Percentiles rank a stretch among this genome's conserved stretches.
Evolutionary conservation across 495 filamentous ascomycete genomes (phyloP).

Genomic region (Viridothelium virens): DNA sequence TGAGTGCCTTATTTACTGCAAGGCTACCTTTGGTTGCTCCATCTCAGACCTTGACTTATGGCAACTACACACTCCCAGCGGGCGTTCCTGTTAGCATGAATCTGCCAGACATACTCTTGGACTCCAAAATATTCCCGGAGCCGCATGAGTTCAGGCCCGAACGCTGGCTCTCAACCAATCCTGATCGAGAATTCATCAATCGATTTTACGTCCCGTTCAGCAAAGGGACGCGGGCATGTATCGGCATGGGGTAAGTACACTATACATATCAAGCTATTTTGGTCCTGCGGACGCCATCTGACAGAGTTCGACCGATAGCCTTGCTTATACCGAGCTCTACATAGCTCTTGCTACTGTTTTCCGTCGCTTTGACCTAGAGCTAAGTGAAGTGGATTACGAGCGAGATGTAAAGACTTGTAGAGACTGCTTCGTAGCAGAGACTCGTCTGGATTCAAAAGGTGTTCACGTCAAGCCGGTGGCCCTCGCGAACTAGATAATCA

Average conservation of each 20-base stretch:
- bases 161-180: no score
- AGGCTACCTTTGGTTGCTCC: constrained; percentile 28
- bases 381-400: not conserved
- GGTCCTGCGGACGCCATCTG: not conserved
- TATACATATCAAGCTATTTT: not conserved
- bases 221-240: not conserved
- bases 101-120: no score
- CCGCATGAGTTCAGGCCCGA: no score
- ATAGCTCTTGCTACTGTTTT: not conserved
- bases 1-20: constrained; percentile 30
- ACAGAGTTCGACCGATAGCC: not conserved
- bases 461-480: not conserved
- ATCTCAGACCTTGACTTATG: constrained; percentile 21
- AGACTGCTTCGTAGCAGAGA: not conserved
- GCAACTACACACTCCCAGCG: constrained; percentile 26
- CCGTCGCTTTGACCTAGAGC: not conserved
- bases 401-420: not conserved
- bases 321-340: not conserved
- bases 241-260: not conserved
- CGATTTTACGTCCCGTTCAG: not conserved
- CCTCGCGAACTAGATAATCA: no score
- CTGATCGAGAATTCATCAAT: no score
- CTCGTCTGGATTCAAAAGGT: not conserved
- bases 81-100: no score
- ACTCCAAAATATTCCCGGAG: no score